Base-by-base conservation (phyloP, 202 grass and related monocot species). In the Digitaria exilis region DNA sequence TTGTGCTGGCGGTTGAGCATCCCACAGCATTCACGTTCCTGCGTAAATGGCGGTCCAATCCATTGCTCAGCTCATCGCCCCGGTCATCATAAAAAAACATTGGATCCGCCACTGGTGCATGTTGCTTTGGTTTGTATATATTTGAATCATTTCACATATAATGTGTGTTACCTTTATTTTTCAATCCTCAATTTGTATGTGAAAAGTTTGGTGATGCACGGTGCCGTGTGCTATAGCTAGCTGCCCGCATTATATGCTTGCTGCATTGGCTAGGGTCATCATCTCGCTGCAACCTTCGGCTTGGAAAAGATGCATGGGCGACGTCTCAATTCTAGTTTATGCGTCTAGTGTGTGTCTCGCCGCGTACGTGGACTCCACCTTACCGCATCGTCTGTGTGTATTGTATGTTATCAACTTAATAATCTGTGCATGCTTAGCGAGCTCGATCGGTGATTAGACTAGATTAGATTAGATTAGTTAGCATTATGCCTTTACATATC, bases 321-420 rank as follows among this genome's bases (percentile, higher is more conserved):
- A 28, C 25, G 48, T 15, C 25, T 42, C 5, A 19, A 11, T 17
- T 9, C 44, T 19, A 82, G 59, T 66, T 67, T 57, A 34, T 34
- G 15, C 1, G 35, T 44, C 9, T 22, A 66, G 73, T 68, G 80
- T 32, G 49, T 67, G 67, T 24, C 46, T 26, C 73, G 6, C 12
- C 49, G 74, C 55, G 75, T 85, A 46, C 75, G 66, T 85, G 84
- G 32, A 73, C 75, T 54, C 84, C 75, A 79, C 75, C 44, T 65
- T 60, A 60, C 14, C 13, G 2, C 10, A 57, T 30, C 11, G 24
- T 5, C 25, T 56, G 6, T 31, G 10, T 9, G 22, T 70, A 78
- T 70, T 70, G n/a, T 77, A 71, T 58, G 30, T 82, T 82, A 82
- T 73, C 43, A 63, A 73, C 9, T 21, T 9, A 39, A n/a, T n/a